Percentiles rank a stretch among this genome's conserved stretches.
phyloP scores from a whole-genome alignment of 805 yeast species.

The Zygosaccharomyces lentus region DNA sequence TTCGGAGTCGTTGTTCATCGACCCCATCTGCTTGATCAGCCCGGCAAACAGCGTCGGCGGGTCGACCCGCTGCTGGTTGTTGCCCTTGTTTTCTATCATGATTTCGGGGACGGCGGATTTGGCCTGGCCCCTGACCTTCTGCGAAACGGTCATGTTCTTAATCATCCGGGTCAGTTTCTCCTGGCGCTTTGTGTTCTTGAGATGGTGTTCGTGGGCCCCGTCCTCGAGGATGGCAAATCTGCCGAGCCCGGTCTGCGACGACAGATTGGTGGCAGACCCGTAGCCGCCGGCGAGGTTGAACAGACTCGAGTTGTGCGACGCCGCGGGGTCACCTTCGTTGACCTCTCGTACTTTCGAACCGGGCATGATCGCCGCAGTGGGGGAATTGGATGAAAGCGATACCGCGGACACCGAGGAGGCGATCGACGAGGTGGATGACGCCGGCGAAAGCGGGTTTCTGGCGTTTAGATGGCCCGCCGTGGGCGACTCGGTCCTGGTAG shows the following conservation, averaged over 20 bases:
- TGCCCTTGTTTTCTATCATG: constrained; percentile 34
- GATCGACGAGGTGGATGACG: constrained; percentile 18
- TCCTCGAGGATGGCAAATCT: constrained; percentile 57
- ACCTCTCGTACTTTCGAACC: constrained; percentile 12
- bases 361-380: constrained; percentile 12
- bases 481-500: constrained; percentile 1
- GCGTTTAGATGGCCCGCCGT: not conserved
- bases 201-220: constrained; percentile 76
- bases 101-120: constrained; percentile 70
- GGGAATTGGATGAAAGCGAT: constrained; percentile 14
- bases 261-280: constrained; percentile 2
- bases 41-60: constrained; percentile 76
- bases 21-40: constrained; percentile 54
- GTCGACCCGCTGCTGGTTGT: constrained; percentile 21
- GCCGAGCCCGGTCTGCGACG: constrained; percentile 9
- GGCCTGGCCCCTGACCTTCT: constrained; percentile 65
- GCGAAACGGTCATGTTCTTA: constrained; percentile 71
- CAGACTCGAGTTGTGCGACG: not conserved
- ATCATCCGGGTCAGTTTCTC: constrained; percentile 72
- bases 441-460: constrained; percentile 11
- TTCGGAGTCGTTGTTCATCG: constrained; percentile 35
- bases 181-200: constrained; percentile 71
- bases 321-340: constrained; percentile 2
- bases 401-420: constrained; percentile 15
- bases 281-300: not conserved